A percentile compares a stretch with the other conserved stretches of the same genome.
Evolutionary conservation across 768 basidiomycete genomes (phyloP).

Genomic region (Roridomyces roridus): DNA sequence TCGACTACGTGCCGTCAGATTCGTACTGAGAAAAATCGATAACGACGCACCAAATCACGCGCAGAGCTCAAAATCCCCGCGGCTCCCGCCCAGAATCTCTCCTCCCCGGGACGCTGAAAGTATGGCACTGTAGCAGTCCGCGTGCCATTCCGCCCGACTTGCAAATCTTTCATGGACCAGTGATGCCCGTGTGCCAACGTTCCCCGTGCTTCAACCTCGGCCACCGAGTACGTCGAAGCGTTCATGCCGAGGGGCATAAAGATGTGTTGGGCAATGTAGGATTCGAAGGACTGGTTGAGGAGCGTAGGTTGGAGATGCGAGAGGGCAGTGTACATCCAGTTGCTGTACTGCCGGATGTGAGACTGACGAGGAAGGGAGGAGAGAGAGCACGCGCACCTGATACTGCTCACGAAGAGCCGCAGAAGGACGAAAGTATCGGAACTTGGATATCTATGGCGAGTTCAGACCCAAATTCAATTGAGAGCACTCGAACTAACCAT

Average conservation of each 20-base stretch:
- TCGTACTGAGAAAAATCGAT: background rate
- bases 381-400: too few species aligned
- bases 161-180: conserved; percentile 37
- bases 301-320: conserved; percentile 45
- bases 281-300: conserved; percentile 47
- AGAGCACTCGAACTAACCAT: too few species aligned
- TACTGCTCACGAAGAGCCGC: conserved; percentile 47
- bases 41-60: conserved; percentile 43
- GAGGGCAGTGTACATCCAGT: conserved; percentile 50
- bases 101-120: conserved; percentile 46
- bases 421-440: conserved; percentile 46
- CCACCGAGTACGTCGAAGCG: conserved; percentile 45
- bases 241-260: conserved; percentile 47
- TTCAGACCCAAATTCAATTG: background rate
- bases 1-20: conserved; percentile 24
- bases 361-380: too few species aligned
- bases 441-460: conserved; percentile 37
- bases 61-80: conserved; percentile 47
- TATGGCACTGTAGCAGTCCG: conserved; percentile 43
- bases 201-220: conserved; percentile 39
- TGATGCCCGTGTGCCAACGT: conserved; percentile 45
- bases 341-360: conserved; percentile 38
- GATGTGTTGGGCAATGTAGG: conserved; percentile 44
- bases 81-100: conserved; percentile 46
- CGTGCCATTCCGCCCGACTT: conserved; percentile 37